Conservation (phyloP, 2,329 filamentous ascomycete genomes). For the Neonectria faginata region DNA sequence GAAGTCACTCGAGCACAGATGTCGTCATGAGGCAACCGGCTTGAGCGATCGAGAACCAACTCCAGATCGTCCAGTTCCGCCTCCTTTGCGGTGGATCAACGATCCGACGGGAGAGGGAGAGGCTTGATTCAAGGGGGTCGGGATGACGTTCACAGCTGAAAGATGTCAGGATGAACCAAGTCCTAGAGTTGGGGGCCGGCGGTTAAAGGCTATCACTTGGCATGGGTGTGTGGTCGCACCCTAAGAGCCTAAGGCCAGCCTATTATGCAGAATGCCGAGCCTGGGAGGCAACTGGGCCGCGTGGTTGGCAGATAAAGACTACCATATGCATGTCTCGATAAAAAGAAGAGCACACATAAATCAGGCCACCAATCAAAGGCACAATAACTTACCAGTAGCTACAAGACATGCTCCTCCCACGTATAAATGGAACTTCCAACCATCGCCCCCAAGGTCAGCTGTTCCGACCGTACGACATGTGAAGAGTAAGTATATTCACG, state of each 20-base stretch:
- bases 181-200: not conserved
- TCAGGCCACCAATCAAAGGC: not conserved
- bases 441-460: no score
- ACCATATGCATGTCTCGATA: no score
- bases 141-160: not conserved
- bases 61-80: not conserved
- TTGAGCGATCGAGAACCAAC: no score
- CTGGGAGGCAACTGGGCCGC: not conserved
- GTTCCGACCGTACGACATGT: no score
- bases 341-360: not conserved
- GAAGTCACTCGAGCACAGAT: not conserved
- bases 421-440: not conserved
- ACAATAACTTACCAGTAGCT: not conserved
- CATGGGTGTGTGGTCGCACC: no score
- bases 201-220: not conserved
- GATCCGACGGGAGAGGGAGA: no score
- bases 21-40: not conserved
- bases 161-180: not conserved
- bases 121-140: not conserved
- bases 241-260: not conserved
- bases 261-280: not conserved
- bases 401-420: not conserved
- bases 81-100: not conserved
- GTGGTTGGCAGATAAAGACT: not conserved
- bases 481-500: no score